Evolutionary conservation across 2,329 filamentous ascomycete genomes (phyloP).

Genomic region (Alternaria gansuensis): DNA sequence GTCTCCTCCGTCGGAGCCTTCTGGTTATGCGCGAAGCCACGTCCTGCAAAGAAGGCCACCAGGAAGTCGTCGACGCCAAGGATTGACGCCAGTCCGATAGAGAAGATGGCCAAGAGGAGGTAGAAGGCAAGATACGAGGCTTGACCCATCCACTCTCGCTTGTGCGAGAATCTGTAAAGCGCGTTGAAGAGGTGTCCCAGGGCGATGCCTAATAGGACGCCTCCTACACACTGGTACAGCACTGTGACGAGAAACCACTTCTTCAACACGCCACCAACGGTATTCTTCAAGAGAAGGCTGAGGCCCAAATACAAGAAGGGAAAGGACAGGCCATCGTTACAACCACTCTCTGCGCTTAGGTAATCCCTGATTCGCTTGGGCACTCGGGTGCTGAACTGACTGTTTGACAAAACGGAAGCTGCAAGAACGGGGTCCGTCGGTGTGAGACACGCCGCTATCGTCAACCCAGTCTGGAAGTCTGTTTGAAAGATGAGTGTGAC

Average conservation of each 20-base stretch:
- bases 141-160: constrained; percentile 57
- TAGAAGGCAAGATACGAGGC: constrained; percentile 65
- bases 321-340: constrained; percentile 65
- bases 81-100: constrained; percentile 61
- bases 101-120: constrained; percentile 63
- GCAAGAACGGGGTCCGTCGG: constrained; percentile 67
- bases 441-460: constrained; percentile 64
- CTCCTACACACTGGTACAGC: constrained; percentile 64
- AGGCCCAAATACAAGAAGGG: constrained; percentile 66
- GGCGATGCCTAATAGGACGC: constrained; percentile 58
- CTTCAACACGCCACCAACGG: constrained; percentile 55
- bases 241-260: constrained; percentile 64
- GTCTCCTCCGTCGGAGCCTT: constrained; percentile 61
- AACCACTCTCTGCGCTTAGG: constrained; percentile 64
- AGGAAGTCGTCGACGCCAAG: constrained; percentile 66
- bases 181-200: constrained; percentile 61
- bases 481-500: constrained; percentile 59
- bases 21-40: constrained; percentile 64
- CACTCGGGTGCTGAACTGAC: constrained; percentile 62
- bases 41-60: constrained; percentile 64
- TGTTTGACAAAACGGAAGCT: constrained; percentile 63
- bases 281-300: constrained; percentile 54
- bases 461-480: constrained; percentile 57
- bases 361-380: constrained; percentile 62
- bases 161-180: constrained; percentile 59